phyloP scores from a whole-genome alignment of 176 grass and related monocot genomes.

The Hyparrhenia diplandra region DNA sequence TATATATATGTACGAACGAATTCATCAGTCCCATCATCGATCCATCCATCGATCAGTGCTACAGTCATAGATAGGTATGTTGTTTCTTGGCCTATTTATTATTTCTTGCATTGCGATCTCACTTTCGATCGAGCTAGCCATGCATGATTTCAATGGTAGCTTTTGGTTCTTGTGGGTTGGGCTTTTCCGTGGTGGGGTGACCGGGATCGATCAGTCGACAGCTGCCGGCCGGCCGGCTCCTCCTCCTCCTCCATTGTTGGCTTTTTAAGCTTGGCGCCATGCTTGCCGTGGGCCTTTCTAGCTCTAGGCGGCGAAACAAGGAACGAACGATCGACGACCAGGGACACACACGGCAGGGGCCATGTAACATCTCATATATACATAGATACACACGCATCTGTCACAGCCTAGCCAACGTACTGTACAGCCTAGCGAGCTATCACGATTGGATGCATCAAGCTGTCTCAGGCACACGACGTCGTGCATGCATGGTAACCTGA shows the following conservation, averaged over 20 bases:
- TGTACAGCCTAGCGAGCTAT: too few species aligned
- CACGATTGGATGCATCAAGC: background rate
- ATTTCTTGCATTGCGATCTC: background rate
- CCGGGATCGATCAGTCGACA: background rate
- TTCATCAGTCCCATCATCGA: background rate
- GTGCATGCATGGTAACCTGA: background rate
- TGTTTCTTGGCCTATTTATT: background rate
- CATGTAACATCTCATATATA: too few species aligned
- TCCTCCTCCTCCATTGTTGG: background rate
- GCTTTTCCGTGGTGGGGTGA: background rate
- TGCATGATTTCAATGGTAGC: background rate
- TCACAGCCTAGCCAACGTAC: too few species aligned
- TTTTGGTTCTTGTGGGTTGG: constrained; percentile 10
- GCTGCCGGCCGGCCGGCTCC: background rate
- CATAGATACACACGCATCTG: background rate
- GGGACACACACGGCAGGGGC: background rate
- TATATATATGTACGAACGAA: background rate
- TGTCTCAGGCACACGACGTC: background rate
- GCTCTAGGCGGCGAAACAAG: constrained; percentile 7
- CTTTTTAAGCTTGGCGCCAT: constrained; percentile 24
- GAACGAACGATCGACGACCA: background rate
- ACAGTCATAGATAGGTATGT: background rate
- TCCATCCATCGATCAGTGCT: background rate
- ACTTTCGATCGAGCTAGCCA: background rate
- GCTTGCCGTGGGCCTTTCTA: constrained; percentile 39